Conservation (phyloP, 352 stramenopile species). For the Globisporangium nodosum region DNA sequence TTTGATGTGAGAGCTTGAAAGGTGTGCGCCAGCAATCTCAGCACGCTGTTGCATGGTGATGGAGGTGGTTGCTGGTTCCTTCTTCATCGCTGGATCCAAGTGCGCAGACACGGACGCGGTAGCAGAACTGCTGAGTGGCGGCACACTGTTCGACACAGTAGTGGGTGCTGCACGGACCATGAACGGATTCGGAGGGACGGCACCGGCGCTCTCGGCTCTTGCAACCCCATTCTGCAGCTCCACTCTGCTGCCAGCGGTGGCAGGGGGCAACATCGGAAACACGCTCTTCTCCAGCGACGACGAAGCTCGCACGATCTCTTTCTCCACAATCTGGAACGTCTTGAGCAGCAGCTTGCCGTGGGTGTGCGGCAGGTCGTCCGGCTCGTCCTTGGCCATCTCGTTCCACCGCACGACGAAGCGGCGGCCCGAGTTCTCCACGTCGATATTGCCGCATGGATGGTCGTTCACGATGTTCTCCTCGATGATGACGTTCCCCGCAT, state of each 20-base stretch:
- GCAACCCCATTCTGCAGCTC: background rate
- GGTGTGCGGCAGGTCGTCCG: conserved; percentile 42
- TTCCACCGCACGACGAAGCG: conserved; percentile 78
- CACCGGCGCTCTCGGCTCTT: background rate
- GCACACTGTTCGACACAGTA: background rate
- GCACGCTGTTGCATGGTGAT: background rate
- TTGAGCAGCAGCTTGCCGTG: conserved; percentile 41
- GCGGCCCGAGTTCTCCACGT: conserved; percentile 67
- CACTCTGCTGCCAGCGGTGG: background rate
- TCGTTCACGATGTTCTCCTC: conserved; percentile 64
- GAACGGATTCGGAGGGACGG: background rate
- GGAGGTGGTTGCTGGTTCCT: background rate
- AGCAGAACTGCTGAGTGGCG: background rate
- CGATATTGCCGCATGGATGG: conserved; percentile 68
- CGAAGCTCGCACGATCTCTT: conserved; percentile 8
- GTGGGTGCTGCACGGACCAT: too few species aligned
- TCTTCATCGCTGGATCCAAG: background rate
- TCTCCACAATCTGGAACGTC: conserved; percentile 32
- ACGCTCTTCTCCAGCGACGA: background rate
- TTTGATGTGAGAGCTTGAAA: background rate
- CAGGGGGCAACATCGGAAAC: background rate
- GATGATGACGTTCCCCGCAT: conserved; percentile 63
- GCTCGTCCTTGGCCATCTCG: conserved; percentile 61
- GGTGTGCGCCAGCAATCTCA: background rate
- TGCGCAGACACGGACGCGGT: too few species aligned